Evolutionary conservation across 768 basidiomycete species (phyloP).

Genomic region (Lentinula aciculospora): DNA sequence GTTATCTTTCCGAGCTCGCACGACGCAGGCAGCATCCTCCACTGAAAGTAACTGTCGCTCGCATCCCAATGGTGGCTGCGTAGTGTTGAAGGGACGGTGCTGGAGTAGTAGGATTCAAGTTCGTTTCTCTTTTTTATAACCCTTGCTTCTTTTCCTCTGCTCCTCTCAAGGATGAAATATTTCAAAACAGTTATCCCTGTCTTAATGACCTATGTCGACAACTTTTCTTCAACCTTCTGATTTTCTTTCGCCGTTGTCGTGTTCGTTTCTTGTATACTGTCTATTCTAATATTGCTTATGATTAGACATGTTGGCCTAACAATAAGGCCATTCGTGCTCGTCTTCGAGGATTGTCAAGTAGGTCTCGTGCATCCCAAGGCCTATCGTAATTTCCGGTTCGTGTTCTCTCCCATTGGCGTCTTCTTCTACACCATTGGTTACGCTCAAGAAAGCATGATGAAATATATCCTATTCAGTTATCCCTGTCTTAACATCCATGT

Average conservation of each 20-base stretch:
- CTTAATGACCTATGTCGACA: slow-evolving; percentile 7
- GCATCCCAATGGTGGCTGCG: no score
- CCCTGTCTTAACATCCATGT: slow-evolving; percentile 9
- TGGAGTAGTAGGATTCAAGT: not conserved
- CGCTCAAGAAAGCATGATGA: not conserved
- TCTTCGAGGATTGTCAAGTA: not conserved
- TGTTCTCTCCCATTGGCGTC: not conserved
- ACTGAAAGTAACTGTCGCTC: no score
- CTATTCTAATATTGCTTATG: no score
- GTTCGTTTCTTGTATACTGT: not conserved
- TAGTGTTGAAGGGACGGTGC: no score
- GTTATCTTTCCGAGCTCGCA: no score
- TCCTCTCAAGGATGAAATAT: slow-evolving; percentile 1
- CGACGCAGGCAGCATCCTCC: no score
- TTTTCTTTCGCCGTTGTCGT: not conserved
- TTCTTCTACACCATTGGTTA: not conserved
- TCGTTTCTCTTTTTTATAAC: not conserved
- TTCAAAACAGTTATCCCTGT: slow-evolving; percentile 8
- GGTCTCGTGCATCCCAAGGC: not conserved
- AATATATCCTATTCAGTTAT: slow-evolving; percentile 8
- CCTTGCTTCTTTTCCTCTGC: not conserved
- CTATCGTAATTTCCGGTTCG: not conserved
- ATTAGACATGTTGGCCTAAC: no score
- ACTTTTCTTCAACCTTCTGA: slow-evolving; percentile 7
- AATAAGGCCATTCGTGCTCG: not conserved